Evolutionary conservation across 306 rosid genomes (phyloP), one percentile per base, ranked within the genome.

Genomic region (Sicyos baderoa): DNA sequence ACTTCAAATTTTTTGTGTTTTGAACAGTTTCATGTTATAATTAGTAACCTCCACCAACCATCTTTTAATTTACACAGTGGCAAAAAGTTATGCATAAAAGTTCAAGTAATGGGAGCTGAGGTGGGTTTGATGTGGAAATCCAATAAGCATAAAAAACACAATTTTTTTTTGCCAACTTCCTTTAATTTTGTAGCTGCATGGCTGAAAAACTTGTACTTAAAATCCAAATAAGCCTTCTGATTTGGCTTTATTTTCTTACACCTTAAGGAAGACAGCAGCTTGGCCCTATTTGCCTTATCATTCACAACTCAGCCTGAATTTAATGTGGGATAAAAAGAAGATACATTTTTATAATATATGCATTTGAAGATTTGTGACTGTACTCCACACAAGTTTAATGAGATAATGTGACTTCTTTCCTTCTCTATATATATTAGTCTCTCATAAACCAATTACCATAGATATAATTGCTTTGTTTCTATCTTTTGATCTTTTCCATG

Each of bases 301-400:
- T 11, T 18, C 32, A 63, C 69, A 63, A 50, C 69, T 63, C 69
- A 63, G 69, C 69, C 52, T 63, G 3, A 11, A 63, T 63, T 42
- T 37, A 37, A 62, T 62, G 21, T 1, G 2, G 3, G 19, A 35
- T 55, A 35, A 62, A 5, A 37, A 15, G 16, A 63, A 42, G 12
- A 0, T 63, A 19, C 2, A 17, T 2, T 37, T 9, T 62, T 15
- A 9, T 17, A 63, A 61, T 8, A 60, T 63, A 40, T 63, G 25
- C 15, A 23, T 40, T 37, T 37, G 7, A 62, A 35, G 9, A 37
- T 42, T 63, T 63, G 9, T 63, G 69, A 63, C 69, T 42, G 17
- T 63, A 6, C 12, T 63, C 69, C 69, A 63, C 69, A 18, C 21
- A 37, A 61, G 67, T 8, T 62, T 16, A 62, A 37, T 40, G 16